Evolutionary conservation across 2,329 filamentous ascomycete genomes (phyloP).

Genomic region (Nigrograna mackinnonii): DNA sequence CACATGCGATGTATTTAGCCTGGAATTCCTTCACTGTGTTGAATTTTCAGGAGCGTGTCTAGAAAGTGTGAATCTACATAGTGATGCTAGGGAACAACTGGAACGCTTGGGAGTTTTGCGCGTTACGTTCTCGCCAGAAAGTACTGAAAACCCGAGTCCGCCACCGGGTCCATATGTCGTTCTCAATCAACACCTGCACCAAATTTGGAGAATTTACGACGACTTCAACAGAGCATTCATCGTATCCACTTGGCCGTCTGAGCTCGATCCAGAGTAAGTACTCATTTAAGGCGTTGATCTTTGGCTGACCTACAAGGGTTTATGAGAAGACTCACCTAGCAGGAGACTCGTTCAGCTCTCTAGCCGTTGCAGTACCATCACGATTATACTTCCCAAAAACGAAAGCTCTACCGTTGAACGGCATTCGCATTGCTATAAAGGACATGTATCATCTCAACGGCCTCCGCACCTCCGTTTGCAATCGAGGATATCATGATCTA

Average conservation of each 20-base stretch:
- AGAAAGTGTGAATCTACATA: too few species aligned
- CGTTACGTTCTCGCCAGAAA: too few species aligned
- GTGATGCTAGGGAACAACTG: too few species aligned
- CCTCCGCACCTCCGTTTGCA: not conserved
- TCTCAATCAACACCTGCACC: too few species aligned
- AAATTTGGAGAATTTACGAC: not conserved
- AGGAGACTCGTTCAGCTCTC: too few species aligned
- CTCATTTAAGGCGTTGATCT: not conserved
- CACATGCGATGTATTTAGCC: too few species aligned
- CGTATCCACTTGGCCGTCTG: not conserved
- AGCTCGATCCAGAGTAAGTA: not conserved
- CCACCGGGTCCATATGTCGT: too few species aligned
- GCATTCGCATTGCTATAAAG: not conserved
- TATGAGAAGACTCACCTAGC: not conserved
- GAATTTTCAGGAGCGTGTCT: too few species aligned
- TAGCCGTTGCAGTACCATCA: too few species aligned
- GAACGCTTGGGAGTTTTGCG: too few species aligned
- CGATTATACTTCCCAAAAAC: not conserved
- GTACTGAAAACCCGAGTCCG: too few species aligned
- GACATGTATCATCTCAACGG: not conserved
- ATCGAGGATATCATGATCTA: not conserved
- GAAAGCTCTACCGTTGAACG: not conserved
- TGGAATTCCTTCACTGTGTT: too few species aligned
- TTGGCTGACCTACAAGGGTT: not conserved
- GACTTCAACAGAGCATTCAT: constrained; percentile 18